Evolutionary conservation across 1,284 basidiomycete genomes (phyloP), one percentile per base, ranked within the genome.

Genomic region (Grifola frondosa): DNA sequence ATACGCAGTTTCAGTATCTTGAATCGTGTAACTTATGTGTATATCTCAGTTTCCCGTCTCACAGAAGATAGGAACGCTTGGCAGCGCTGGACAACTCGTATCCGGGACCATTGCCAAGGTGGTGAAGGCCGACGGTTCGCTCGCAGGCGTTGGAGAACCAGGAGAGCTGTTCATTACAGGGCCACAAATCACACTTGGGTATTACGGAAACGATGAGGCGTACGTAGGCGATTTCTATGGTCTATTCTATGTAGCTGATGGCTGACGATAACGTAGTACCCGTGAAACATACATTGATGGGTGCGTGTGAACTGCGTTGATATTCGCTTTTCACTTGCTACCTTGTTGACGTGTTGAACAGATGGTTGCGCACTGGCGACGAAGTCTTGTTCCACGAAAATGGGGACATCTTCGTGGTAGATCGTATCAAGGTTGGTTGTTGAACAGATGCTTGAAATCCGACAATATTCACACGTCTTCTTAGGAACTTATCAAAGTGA

Each of bases 311-410:
- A 30, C 10, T 16, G 28, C 20, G 8, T 12, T 6, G n/a, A 10
- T n/a, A 5, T 12, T 23, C 8, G 12, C 30, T 13, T 10, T 20
- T 19, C 12, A 6, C 17, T 24, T 21, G 12, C 13, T 16, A 35
- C 6, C 6, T 31, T 20, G n/a, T 13, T n/a, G 12, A 26, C n/a
- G 20, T 16, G 34, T 30, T 20, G 39, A 6, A 23, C 16, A 63
- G 77, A 30, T 88, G 82, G 82, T 71, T 88, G 6, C 73, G 70
- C 33, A 87, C 84, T 0, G 85, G 86, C 2, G 86, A 88, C 54
- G 78, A 83, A 57, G 84, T 78, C 5, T 64, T 69, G 45, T 72
- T 87, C 40, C 68, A 73, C 34, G 61, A 70, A 51, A 71, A 80
- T 44, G 73, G 74, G 7, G 80, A 87, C 46, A 49, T 88, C 5